Evolutionary conservation across 345 rosid genomes (phyloP).

Genomic region (Syzygium jambos): DNA sequence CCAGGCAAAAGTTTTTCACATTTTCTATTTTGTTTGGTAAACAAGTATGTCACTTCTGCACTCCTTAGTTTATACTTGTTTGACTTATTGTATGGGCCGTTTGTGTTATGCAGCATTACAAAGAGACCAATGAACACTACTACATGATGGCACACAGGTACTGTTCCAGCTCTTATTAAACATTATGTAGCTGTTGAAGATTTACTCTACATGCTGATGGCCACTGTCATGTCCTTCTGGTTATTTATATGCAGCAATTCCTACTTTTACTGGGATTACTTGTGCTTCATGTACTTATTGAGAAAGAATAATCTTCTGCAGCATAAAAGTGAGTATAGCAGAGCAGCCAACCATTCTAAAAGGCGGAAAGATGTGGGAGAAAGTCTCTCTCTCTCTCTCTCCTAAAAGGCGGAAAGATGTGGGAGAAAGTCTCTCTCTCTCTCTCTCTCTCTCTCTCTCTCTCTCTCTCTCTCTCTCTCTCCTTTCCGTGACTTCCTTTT

Average conservation of each 20-base stretch:
- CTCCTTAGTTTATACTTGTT: background rate
- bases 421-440: constrained; percentile 56
- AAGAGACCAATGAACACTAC: constrained; percentile 95
- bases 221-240: background rate
- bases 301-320: constrained; percentile 22
- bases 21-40: background rate
- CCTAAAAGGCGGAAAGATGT: constrained; percentile 71
- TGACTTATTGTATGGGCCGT: background rate
- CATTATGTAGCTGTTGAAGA: background rate
- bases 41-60: background rate
- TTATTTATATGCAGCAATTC: background rate
- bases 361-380: constrained; percentile 91
- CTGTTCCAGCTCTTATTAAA: background rate
- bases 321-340: constrained; percentile 70
- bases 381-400: constrained; percentile 17
- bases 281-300: background rate
- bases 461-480: background rate
- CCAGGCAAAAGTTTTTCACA: constrained; percentile 68
- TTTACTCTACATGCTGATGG: background rate
- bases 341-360: constrained; percentile 69
- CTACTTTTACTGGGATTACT: background rate
- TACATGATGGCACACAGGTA: constrained; percentile 97
- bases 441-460: background rate
- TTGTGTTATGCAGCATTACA: constrained; percentile 53
- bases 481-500: background rate